Conservation (phyloP, 2,329 filamentous ascomycete species). For the Paraconiothyrium sp. region DNA sequence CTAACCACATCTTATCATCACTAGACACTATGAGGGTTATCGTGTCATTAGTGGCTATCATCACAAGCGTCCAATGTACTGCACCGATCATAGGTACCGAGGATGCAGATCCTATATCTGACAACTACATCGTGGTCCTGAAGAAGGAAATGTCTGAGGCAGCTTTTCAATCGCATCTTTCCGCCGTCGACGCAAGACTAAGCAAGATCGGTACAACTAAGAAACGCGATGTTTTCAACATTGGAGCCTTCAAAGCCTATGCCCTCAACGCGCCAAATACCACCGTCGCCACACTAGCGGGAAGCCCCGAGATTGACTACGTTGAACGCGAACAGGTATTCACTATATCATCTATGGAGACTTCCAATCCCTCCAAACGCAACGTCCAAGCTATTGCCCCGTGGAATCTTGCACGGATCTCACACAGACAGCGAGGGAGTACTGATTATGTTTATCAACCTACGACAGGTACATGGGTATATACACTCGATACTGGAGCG, state of each 20-base stretch:
- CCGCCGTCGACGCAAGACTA: background rate
- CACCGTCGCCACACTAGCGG: constrained; percentile 15
- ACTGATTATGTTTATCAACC: constrained; percentile 98
- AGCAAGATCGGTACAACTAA: background rate
- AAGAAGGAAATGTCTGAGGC: background rate
- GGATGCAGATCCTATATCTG: background rate
- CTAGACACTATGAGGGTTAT: background rate
- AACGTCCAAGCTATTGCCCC: constrained; percentile 86
- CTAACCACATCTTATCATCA: background rate
- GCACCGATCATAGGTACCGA: background rate
- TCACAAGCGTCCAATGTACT: background rate
- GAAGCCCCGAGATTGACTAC: constrained; percentile 78
- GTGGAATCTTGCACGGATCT: constrained; percentile 96
- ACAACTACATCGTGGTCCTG: constrained; percentile 1
- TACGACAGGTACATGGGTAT: constrained; percentile 88
- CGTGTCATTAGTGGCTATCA: background rate
- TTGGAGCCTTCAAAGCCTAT: constrained; percentile 9
- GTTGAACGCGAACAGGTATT: constrained; percentile 93
- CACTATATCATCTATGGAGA: constrained; percentile 70
- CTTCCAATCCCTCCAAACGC: constrained; percentile 21
- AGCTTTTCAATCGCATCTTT: background rate
- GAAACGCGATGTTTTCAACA: background rate
- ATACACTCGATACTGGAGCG: constrained; percentile 96
- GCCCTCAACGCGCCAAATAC: background rate
- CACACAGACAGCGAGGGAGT: constrained; percentile 82